phyloP scores from a whole-genome alignment of 257 asterid species.

The Linderniella brevidens region DNA sequence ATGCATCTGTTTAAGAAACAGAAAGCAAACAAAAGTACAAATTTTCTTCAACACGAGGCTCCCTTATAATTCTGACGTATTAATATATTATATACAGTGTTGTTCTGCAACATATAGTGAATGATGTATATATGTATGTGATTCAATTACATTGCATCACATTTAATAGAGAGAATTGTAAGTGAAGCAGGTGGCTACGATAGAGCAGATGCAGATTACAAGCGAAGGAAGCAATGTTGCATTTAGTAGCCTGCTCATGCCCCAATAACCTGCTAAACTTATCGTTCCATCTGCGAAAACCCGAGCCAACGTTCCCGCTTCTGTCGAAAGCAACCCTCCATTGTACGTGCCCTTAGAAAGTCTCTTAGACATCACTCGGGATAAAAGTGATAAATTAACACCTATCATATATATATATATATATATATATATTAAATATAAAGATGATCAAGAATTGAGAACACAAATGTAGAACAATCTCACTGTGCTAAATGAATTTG shows the following conservation, averaged over 20 bases:
- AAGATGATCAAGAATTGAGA: too few species aligned
- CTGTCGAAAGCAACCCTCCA: conserved; percentile 82
- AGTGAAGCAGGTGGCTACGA: conserved; percentile 69
- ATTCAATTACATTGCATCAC: too few species aligned
- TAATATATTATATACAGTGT: too few species aligned
- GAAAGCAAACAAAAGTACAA: too few species aligned
- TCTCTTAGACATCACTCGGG: conserved; percentile 90
- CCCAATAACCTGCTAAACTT: conserved; percentile 69
- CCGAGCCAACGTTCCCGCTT: conserved; percentile 85
- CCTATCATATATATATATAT: conserved; percentile 20
- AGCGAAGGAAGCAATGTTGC: conserved; percentile 72
- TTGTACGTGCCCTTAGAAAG: conserved; percentile 91
- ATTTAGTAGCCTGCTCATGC: conserved; percentile 50
- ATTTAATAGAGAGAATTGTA: conserved; percentile 44
- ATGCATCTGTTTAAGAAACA: too few species aligned
- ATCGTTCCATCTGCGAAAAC: conserved; percentile 87
- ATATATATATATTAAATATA: too few species aligned
- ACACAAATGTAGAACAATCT: too few species aligned
- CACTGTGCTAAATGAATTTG: neutral
- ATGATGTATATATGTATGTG: too few species aligned
- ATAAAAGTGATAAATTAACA: conserved; percentile 70
- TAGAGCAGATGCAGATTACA: conserved; percentile 54
- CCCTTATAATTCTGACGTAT: too few species aligned
- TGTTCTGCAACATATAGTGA: too few species aligned
- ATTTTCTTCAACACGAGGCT: too few species aligned